Conservation (phyloP, 306 rosid species). For the Medicago lupulina region DNA sequence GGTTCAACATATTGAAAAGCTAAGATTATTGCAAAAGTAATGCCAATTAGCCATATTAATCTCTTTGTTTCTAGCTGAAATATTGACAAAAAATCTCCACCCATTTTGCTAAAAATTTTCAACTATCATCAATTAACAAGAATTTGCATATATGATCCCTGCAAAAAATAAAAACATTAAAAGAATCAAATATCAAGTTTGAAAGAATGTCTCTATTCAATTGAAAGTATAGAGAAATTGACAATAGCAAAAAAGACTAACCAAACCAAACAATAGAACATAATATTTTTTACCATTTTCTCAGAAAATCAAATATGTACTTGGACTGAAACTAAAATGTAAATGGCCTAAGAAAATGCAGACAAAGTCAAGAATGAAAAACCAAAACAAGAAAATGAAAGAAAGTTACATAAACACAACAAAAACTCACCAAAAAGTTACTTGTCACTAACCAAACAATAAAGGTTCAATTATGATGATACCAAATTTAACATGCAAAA, state of each 20-base stretch:
- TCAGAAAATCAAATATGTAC: too few relatives aligned
- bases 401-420: slow-evolving; percentile 3
- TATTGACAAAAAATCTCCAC: slow-evolving; percentile 51
- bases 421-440: slow-evolving; percentile 32
- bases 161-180: slow-evolving; percentile 25
- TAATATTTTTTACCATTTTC: neutral
- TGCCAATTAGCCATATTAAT: slow-evolving; percentile 60
- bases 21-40: slow-evolving; percentile 59
- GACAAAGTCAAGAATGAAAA: neutral
- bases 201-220: neutral
- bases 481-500: slow-evolving; percentile 30
- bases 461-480: slow-evolving; percentile 35
- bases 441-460: slow-evolving; percentile 29
- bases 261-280: neutral
- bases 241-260: neutral
- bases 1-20: slow-evolving; percentile 62
- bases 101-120: slow-evolving; percentile 51
- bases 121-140: slow-evolving; percentile 22
- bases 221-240: neutral
- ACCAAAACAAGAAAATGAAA: neutral
- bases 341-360: slow-evolving; percentile 3
- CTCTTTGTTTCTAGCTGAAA: slow-evolving; percentile 64
- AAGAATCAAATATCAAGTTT: neutral
- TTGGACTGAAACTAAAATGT: neutral
- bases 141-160: slow-evolving; percentile 50